Percentiles rank a stretch among this genome's conserved stretches.
Conservation (phyloP, 2,329 filamentous ascomycete genomes). For the Xylogone sp. region DNA sequence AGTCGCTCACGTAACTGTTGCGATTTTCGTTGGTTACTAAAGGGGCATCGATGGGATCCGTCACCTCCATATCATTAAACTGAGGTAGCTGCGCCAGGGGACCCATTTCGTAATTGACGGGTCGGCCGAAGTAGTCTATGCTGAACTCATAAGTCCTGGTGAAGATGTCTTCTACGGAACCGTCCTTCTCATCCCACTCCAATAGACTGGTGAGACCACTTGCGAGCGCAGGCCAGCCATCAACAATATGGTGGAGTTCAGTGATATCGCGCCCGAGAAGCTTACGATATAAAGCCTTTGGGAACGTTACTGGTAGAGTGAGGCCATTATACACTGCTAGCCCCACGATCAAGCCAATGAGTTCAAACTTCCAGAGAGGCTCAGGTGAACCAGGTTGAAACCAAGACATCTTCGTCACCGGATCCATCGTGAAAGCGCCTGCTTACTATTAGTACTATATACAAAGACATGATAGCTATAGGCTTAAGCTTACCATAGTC, state of each 20-base stretch:
- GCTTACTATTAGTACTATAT: slow-evolving; percentile 1
- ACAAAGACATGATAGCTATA: neutral
- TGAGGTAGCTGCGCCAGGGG: slow-evolving; percentile 47
- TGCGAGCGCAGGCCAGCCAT: slow-evolving; percentile 82
- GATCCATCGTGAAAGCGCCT: slow-evolving; percentile 75
- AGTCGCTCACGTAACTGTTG: slow-evolving; percentile 74
- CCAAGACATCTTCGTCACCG: slow-evolving; percentile 76
- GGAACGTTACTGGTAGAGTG: slow-evolving; percentile 86
- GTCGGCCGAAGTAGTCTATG: slow-evolving; percentile 52
- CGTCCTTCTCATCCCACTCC: slow-evolving; percentile 71
- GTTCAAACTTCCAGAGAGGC: slow-evolving; percentile 84
- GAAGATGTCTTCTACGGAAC: slow-evolving; percentile 77
- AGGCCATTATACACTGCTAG: slow-evolving; percentile 91
- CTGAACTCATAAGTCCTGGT: slow-evolving; percentile 85
- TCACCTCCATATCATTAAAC: slow-evolving; percentile 33
- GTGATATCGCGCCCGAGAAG: slow-evolving; percentile 67
- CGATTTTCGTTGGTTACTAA: slow-evolving; percentile 82
- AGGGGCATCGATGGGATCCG: slow-evolving; percentile 46
- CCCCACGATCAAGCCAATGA: slow-evolving; percentile 83
- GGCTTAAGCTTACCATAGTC: slow-evolving; percentile 54
- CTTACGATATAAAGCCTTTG: slow-evolving; percentile 77
- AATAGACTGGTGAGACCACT: slow-evolving; percentile 70
- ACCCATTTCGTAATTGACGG: slow-evolving; percentile 54
- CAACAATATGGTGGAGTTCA: slow-evolving; percentile 71
- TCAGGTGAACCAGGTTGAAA: slow-evolving; percentile 81